A percentile compares a stretch with the other conserved stretches of the same genome.
phyloP scores from a whole-genome alignment of 345 rosid species.

The Passiflora organensis region DNA sequence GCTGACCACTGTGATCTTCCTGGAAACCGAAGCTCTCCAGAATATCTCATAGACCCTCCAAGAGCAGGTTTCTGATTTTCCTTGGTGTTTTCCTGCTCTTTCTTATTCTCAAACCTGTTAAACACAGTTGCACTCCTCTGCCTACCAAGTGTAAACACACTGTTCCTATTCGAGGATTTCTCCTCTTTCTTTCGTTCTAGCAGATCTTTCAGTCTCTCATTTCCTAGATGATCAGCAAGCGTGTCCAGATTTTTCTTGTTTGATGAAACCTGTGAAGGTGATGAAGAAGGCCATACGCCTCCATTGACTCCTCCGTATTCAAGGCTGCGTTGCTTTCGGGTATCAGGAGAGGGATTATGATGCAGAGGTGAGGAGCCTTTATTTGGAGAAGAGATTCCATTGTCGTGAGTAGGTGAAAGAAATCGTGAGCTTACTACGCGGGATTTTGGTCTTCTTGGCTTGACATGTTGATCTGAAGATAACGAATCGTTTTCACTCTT shows the following conservation, averaged over 20 bases:
- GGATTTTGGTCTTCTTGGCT: slow-evolving; percentile 41
- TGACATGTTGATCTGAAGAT: slow-evolving; percentile 29
- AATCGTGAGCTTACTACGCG: slow-evolving; percentile 65
- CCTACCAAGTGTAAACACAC: slow-evolving; percentile 18
- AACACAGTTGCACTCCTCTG: slow-evolving; percentile 33
- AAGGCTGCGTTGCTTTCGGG: slow-evolving; percentile 25
- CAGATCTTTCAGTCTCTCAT: slow-evolving; percentile 39
- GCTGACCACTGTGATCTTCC: slow-evolving; percentile 39
- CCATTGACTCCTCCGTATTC: slow-evolving; percentile 28
- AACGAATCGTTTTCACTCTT: slow-evolving; percentile 26
- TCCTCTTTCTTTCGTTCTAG: slow-evolving; percentile 25
- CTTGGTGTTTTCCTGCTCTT: slow-evolving; percentile 25
- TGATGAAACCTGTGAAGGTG: slow-evolving; percentile 30
- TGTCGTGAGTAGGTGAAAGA: slow-evolving; percentile 42
- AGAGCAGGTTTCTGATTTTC: slow-evolving; percentile 46
- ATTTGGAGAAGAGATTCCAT: slow-evolving; percentile 30
- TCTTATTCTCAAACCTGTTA: slow-evolving; percentile 27
- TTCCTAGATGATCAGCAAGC: slow-evolving; percentile 48
- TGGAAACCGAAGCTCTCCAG: slow-evolving; percentile 34
- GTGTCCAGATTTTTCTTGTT: slow-evolving; percentile 28
- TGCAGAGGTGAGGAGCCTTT: slow-evolving; percentile 28
- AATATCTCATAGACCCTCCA: slow-evolving; percentile 55
- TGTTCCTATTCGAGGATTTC: slow-evolving; percentile 3
- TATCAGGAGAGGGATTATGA: slow-evolving; percentile 21
- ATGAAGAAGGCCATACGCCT: slow-evolving; percentile 51